Conservation (phyloP, 2,329 filamentous ascomycete genomes). For the Cercospora zeae-maydis region DNA sequence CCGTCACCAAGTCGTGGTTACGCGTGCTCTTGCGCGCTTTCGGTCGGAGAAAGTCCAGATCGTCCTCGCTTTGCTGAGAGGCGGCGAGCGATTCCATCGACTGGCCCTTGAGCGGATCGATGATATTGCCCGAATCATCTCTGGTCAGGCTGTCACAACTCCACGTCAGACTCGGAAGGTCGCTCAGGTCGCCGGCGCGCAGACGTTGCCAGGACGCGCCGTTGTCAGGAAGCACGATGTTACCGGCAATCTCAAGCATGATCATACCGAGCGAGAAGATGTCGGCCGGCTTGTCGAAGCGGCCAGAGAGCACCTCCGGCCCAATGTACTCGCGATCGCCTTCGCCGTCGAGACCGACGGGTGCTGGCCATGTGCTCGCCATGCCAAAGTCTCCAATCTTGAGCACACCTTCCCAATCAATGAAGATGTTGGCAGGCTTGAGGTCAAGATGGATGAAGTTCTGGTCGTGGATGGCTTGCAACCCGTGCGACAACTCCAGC, state of each 20-base stretch:
- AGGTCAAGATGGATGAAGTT: slow-evolving; percentile 83
- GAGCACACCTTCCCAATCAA: slow-evolving; percentile 74
- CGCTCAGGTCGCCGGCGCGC: slow-evolving; percentile 81
- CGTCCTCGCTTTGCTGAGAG: slow-evolving; percentile 37
- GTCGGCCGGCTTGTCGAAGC: slow-evolving; percentile 86
- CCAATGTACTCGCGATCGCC: slow-evolving; percentile 96
- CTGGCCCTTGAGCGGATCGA: slow-evolving; percentile 35
- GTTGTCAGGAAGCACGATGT: slow-evolving; percentile 90
- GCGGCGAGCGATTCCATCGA: slow-evolving; percentile 29
- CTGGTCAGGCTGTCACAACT: slow-evolving; percentile 68
- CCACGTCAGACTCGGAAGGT: slow-evolving; percentile 82
- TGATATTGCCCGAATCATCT: slow-evolving; percentile 67
- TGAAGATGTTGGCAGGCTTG: slow-evolving; percentile 80
- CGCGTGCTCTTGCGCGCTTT: slow-evolving; percentile 29
- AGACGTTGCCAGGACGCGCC: slow-evolving; percentile 87
- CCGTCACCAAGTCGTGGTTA: slow-evolving; percentile 58
- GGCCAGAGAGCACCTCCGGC: slow-evolving; percentile 82
- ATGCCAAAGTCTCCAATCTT: slow-evolving; percentile 87
- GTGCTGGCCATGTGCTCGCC: slow-evolving; percentile 74
- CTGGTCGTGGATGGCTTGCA: slow-evolving; percentile 84
- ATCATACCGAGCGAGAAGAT: slow-evolving; percentile 93
- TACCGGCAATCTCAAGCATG: slow-evolving; percentile 89
- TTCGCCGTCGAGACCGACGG: slow-evolving; percentile 76
- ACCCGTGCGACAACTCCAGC: slow-evolving; percentile 73
- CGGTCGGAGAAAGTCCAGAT: slow-evolving; percentile 39